Base-by-base conservation (phyloP, 1,139 yeast genomes). In the Blastobotrys petasosporus region DNA sequence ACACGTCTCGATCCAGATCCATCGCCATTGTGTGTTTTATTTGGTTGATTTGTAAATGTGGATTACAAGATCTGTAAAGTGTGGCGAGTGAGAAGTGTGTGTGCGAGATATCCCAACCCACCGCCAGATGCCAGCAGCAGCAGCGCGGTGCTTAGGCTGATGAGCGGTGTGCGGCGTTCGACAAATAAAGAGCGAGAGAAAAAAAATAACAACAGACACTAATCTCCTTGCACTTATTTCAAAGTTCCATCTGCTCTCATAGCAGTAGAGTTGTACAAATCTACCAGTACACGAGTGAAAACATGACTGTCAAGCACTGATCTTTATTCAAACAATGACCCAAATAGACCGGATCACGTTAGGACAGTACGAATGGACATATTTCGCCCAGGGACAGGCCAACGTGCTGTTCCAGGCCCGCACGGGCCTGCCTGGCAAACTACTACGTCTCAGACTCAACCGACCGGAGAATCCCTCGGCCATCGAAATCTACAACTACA, bases 1-100 rank as follows among this genome's bases (percentile, higher is more conserved):
- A 66, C 29, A 66, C 65, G 53, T 68, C 71, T 52, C 56, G 61
- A 42, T 65, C 68, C 23, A 64, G 55, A 38, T 65, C 66, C 66
- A 63, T 62, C 11, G 42, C 41, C 39, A 39, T 45, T 40, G 44
- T 44, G 32, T 49, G 40, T 39, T 25, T 33, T 4, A 9, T 16
- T 4, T 15, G 12, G 16, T 4, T 32, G 3, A 8, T 17, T 34
- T 16, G 37, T 29, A 25, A 17, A 12, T 17, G 28, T 34, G n/a
- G 7, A 10, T 15, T 4, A 20, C 25, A 20, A 4, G 25, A 20
- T 20, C 7, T 20, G 25, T n/a, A 20, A 20, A 20, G 25, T 20
- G 25, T 20, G 25, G 25, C 25, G 7, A 20, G 25, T 30, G 4
- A 30, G 32, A 30, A 11, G 10, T 28, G 30, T 28, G 30, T 10